These are phyloP conservation scores for Hymenoscyphus albidus DNA, from an alignment of 2,329 filamentous ascomycete species.

Conservation along the genomic window DNA sequence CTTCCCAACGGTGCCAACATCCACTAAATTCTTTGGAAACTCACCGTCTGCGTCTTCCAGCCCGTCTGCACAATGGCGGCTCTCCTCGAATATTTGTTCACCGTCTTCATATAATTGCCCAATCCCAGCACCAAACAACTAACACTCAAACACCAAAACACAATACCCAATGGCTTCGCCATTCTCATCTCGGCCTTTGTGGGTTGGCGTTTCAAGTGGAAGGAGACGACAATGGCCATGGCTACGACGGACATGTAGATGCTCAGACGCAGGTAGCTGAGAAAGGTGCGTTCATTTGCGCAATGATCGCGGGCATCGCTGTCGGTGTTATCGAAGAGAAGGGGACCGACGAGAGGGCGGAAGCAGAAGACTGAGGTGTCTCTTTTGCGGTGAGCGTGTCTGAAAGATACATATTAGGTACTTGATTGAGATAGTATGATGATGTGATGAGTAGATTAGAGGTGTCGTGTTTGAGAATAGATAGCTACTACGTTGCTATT, in stretches of 20 bases:
- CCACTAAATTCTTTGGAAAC: conserved; percentile 9
- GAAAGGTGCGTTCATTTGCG: conserved; percentile 45
- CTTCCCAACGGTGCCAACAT: neutral
- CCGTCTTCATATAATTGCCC: conserved; percentile 78
- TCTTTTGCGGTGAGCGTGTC: conserved; percentile 1
- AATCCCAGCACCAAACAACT: conserved; percentile 74
- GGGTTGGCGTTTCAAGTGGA: conserved; percentile 78
- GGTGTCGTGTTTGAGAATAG: no score
- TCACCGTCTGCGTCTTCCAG: conserved; percentile 82
- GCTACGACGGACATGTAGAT: conserved; percentile 89
- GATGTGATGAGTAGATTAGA: neutral
- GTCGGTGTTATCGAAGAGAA: conserved; percentile 63
- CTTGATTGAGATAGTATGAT: neutral
- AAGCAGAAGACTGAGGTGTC: conserved; percentile 26
- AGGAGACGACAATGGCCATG: conserved; percentile 86
- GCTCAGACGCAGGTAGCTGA: conserved; percentile 28
- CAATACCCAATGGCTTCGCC: conserved; percentile 75
- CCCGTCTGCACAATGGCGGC: conserved; percentile 86
- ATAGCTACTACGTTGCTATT: neutral
- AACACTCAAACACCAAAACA: conserved; percentile 83
- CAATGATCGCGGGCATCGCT: conserved; percentile 60
- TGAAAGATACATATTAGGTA: neutral
- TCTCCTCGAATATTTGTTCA: conserved; percentile 76
- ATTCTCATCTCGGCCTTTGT: conserved; percentile 68
- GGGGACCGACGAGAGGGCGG: conserved; percentile 42